Percentiles rank a stretch among this genome's conserved stretches.
These are phyloP conservation scores for Mucor velutinosus DNA, from an alignment of 371 early-diverging fungal genomes.

Conservation along the genomic window DNA sequence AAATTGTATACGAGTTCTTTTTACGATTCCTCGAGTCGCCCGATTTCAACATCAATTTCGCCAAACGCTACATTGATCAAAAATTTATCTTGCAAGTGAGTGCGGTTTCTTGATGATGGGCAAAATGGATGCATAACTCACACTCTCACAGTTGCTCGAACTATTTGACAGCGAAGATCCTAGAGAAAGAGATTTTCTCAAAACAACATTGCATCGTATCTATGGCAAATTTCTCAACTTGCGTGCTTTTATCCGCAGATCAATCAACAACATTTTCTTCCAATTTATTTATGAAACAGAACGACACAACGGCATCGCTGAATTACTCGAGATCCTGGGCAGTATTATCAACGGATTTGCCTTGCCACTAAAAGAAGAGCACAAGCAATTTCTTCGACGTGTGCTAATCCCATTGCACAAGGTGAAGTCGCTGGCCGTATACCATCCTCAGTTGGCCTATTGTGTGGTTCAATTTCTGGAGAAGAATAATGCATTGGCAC, in stretches of 20 bases:
- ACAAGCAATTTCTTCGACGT: slow-evolving; percentile 88
- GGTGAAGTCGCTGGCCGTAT: slow-evolving; percentile 86
- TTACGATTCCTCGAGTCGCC: slow-evolving; percentile 94
- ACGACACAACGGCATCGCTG: slow-evolving; percentile 96
- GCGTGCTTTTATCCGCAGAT: slow-evolving; percentile 94
- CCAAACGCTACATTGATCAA: slow-evolving; percentile 94
- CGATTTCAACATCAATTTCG: slow-evolving; percentile 94
- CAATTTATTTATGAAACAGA: slow-evolving; percentile 96
- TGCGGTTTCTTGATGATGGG: neutral
- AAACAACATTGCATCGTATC: slow-evolving; percentile 96
- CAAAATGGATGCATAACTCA: neutral
- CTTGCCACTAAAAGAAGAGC: slow-evolving; percentile 95
- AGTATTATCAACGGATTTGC: slow-evolving; percentile 99
- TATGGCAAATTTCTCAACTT: slow-evolving; percentile 97
- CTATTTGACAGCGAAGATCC: slow-evolving; percentile 98
- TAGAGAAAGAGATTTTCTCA: slow-evolving; percentile 95
- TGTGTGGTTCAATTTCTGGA: slow-evolving; percentile 97
- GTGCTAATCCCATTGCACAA: slow-evolving; percentile 97
- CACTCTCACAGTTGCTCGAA: slow-evolving; percentile 72
- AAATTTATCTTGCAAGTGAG: slow-evolving; percentile 86
- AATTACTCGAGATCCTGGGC: slow-evolving; percentile 94
- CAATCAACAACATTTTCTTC: slow-evolving; percentile 97
- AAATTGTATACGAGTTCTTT: slow-evolving; percentile 96
- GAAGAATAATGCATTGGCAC: slow-evolving; percentile 89
- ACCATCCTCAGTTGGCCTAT: slow-evolving; percentile 96